Base-by-base conservation (phyloP, 352 stramenopile species). In the Bremia lactucae region DNA sequence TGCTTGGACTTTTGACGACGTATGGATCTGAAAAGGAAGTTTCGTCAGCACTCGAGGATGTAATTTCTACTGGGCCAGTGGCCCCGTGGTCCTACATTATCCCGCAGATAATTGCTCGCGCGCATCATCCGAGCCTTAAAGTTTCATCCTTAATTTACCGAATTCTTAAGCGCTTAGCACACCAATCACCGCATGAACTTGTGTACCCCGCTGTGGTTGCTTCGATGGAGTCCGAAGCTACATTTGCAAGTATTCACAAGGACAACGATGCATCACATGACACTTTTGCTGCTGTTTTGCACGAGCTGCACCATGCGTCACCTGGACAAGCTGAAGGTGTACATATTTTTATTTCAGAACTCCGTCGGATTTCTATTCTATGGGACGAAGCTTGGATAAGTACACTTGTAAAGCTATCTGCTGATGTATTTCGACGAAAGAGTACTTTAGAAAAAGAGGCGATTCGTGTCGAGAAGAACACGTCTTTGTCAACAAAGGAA, bases 361-460 rank as follows among this genome's bases (percentile, higher is more conserved):
- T 94, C 18, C 66, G 78, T 42, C 72, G 81, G 16, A 71, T 94
- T 28, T 78, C 81, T 1, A 61, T 91, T 29, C 43, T 94, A 29
- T 94, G 79, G 79, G 81, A 94, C 31, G 81, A 94, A 57, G 62
- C 64, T 4, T 94, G 81, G 81, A 68, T 87, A 11, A 66, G 35
- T 20, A 63, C 62, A 6, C 57, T 94, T 10, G 61, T 68, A 23
- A 94, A 94, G 40, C 46, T 94, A 45, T 70, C 70, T 8, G 58
- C 70, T 0, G 78, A 94, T 43, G 73, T 91, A 6, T 63, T 59
- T 45, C 70, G 81, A 15, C 55, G 76, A 28, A 68, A 65, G 2
- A 72, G 48, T 41, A 91, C 81, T 13, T 26, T 94, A 14, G 69
- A 87, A 43, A 89, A 90, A 38, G 78, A 94, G 49, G 69, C 73